phyloP scores from a whole-genome alignment of 352 stramenopile species.

The Phytophthora pini region DNA sequence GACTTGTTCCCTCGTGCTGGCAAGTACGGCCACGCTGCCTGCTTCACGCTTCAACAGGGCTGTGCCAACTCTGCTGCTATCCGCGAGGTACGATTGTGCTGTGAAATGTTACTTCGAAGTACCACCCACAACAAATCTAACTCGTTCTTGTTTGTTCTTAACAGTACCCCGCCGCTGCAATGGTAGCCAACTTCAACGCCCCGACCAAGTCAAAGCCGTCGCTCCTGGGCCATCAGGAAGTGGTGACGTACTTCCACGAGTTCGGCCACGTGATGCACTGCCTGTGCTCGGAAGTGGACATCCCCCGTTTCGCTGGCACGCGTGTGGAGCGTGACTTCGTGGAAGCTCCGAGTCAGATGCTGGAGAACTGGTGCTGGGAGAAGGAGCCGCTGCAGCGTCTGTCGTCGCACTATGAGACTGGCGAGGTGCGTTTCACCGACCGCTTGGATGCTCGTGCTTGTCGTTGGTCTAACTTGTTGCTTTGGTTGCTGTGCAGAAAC shows the following conservation, averaged over 20 bases:
- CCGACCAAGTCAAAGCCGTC: constrained; percentile 81
- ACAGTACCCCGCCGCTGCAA: constrained; percentile 78
- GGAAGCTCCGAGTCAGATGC: constrained; percentile 92
- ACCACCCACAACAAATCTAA: background rate
- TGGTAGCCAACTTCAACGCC: constrained; percentile 92
- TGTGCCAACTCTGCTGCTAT: constrained; percentile 67
- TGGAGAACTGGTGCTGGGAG: constrained; percentile 93
- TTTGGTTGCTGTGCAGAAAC: constrained; percentile 47
- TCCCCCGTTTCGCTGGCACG: constrained; percentile 80
- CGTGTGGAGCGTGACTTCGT: constrained; percentile 90
- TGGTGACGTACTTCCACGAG: constrained; percentile 92
- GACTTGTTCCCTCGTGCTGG: constrained; percentile 87
- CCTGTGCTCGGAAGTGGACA: constrained; percentile 83
- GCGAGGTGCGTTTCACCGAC: constrained; percentile 40
- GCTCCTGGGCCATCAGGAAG: constrained; percentile 82
- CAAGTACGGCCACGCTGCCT: constrained; percentile 91
- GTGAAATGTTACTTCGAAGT: background rate
- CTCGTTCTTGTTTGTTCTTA: constrained; percentile 16
- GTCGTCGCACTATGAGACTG: constrained; percentile 86
- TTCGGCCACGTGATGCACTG: constrained; percentile 93
- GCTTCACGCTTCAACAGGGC: constrained; percentile 88
- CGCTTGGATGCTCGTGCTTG: background rate
- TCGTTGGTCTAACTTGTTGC: constrained; percentile 8
- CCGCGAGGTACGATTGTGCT: constrained; percentile 43
- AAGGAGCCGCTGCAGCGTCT: constrained; percentile 85